Conservation (phyloP, 257 asterid genomes). For the Cynanchum wilfordii region DNA sequence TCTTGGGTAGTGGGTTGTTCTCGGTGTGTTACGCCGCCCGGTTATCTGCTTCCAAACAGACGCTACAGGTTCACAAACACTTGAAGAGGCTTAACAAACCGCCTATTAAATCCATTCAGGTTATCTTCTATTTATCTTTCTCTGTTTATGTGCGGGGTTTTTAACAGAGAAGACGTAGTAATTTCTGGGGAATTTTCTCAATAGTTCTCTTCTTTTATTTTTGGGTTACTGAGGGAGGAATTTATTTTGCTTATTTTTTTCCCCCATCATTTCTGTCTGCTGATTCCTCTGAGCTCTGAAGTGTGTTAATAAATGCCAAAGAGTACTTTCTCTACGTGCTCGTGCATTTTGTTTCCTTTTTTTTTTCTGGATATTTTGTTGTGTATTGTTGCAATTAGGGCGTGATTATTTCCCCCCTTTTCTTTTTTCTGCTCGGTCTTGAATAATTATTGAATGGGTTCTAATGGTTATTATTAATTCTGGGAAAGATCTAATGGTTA, state of each 20-base stretch:
- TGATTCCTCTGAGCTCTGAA: not conserved
- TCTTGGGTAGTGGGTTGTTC: conserved; percentile 8
- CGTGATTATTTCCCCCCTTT: not conserved
- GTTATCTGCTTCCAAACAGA: conserved; percentile 11
- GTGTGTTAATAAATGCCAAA: not conserved
- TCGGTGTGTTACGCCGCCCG: conserved; percentile 3
- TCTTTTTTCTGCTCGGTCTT: not conserved
- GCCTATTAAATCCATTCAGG: conserved; percentile 10
- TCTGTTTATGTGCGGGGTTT: not conserved
- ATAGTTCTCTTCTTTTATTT: not conserved
- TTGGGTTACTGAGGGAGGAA: not conserved
- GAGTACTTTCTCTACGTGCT: not conserved
- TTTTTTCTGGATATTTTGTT: not conserved
- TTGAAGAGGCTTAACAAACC: conserved; percentile 17
- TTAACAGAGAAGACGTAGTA: not conserved
- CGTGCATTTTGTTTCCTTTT: not conserved
- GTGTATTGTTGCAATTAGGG: not conserved
- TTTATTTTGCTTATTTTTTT: not conserved
- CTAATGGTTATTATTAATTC: not conserved
- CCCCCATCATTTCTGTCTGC: too few relatives aligned
- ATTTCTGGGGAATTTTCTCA: not conserved
- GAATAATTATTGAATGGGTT: conserved; percentile 1
- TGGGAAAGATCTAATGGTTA: not conserved
- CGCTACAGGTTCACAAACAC: conserved; percentile 2
- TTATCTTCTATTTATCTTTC: not conserved